These are phyloP conservation scores for Tolypocladium pustulatum DNA, from an alignment of 2,329 filamentous ascomycete species.

Conservation along the genomic window DNA sequence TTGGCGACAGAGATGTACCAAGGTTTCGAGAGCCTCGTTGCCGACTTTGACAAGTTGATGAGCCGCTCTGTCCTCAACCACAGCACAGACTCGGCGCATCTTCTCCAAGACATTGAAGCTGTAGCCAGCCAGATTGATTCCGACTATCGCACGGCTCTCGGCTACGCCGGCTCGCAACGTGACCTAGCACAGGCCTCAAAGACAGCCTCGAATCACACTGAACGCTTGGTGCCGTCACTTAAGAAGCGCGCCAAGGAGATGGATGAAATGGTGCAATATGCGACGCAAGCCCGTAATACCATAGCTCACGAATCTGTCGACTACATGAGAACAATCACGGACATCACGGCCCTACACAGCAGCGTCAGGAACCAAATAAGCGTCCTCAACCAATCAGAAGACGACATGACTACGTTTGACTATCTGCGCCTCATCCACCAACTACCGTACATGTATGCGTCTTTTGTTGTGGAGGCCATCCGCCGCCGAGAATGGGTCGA, in stretches of 20 bases:
- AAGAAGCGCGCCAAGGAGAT: conserved; percentile 47
- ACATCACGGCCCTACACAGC: conserved; percentile 65
- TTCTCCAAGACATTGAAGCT: conserved; percentile 77
- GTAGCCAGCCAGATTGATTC: conserved; percentile 78
- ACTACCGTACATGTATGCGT: conserved; percentile 82
- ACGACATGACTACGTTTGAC: conserved; percentile 72
- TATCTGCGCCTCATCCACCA: conserved; percentile 70
- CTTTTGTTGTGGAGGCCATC: conserved; percentile 76
- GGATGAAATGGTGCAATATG: conserved; percentile 48
- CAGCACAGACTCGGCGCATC: conserved; percentile 51
- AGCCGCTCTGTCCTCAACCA: conserved; percentile 45
- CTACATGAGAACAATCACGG: conserved; percentile 75
- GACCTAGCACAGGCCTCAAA: conserved; percentile 53
- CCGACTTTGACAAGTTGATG: conserved; percentile 50
- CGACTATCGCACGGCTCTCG: conserved; percentile 70
- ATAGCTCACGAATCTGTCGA: conserved; percentile 55
- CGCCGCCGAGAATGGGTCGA: conserved; percentile 83
- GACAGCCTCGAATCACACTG: conserved; percentile 52
- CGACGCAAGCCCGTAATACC: conserved; percentile 55
- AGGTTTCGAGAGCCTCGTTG: conserved; percentile 50
- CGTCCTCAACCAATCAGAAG: conserved; percentile 59
- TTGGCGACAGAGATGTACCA: conserved; percentile 48
- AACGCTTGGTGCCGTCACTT: conserved; percentile 48
- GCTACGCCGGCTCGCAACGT: conserved; percentile 52
- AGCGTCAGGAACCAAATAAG: conserved; percentile 63